phyloP scores from a whole-genome alignment of 2,329 filamentous ascomycete species.

The Fusarium torulosum region DNA sequence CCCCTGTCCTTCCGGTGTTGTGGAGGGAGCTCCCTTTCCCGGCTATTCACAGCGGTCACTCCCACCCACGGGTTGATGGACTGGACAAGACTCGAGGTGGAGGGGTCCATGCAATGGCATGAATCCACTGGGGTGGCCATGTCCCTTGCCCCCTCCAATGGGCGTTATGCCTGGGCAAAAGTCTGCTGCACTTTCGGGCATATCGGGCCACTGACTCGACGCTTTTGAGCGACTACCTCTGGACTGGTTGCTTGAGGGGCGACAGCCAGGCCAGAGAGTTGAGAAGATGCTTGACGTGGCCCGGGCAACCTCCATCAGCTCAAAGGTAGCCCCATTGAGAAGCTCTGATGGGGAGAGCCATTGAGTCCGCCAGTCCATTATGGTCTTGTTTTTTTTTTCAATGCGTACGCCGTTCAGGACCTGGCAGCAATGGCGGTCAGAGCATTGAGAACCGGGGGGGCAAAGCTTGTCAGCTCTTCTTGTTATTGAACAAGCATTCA shows the following conservation, averaged over 20 bases:
- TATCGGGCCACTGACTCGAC: slow-evolving; percentile 45
- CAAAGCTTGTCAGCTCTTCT: slow-evolving; percentile 19
- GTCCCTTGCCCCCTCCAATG: slow-evolving; percentile 47
- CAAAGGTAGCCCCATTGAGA: slow-evolving; percentile 37
- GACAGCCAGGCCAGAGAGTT: slow-evolving; percentile 19
- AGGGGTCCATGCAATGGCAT: slow-evolving; percentile 44
- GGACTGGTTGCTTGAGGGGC: slow-evolving; percentile 29
- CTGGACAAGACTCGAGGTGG: slow-evolving; percentile 46
- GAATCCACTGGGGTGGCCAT: slow-evolving; percentile 45
- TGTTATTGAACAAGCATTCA: slow-evolving; percentile 14
- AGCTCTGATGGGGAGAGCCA: slow-evolving; percentile 36
- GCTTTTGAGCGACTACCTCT: slow-evolving; percentile 9
- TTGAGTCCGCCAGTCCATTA: slow-evolving; percentile 26
- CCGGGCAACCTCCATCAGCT: slow-evolving; percentile 42
- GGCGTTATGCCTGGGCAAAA: slow-evolving; percentile 45
- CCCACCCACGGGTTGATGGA: slow-evolving; percentile 41
- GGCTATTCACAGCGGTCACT: slow-evolving; percentile 30
- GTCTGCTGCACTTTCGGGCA: slow-evolving; percentile 45
- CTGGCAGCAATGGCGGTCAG: slow-evolving; percentile 38
- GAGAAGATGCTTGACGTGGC: slow-evolving; percentile 33
- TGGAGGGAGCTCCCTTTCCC: slow-evolving; percentile 39
- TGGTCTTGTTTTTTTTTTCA: slow-evolving; percentile 14
- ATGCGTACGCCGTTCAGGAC: slow-evolving; percentile 18
- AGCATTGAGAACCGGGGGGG: slow-evolving; percentile 7
- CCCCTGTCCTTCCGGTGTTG: slow-evolving; percentile 33